These are phyloP conservation scores for Jatropha curcas DNA, from an alignment of 345 rosid species.

Conservation along the genomic window DNA sequence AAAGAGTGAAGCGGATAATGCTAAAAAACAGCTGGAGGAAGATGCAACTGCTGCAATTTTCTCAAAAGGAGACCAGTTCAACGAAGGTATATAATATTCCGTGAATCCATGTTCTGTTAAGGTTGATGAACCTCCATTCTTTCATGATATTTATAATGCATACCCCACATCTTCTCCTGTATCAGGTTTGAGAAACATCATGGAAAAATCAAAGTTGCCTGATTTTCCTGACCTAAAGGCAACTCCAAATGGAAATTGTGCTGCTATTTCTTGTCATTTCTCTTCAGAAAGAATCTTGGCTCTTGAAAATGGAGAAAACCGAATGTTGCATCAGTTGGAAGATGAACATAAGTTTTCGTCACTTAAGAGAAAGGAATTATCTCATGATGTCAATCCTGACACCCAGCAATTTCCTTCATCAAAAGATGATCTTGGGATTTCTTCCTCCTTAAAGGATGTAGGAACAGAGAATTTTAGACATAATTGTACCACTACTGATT, in stretches of 20 bases:
- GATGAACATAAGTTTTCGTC: slow-evolving; percentile 31
- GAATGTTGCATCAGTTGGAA: slow-evolving; percentile 25
- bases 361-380: slow-evolving; percentile 22
- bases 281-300: slow-evolving; percentile 28
- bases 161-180: slow-evolving; percentile 20
- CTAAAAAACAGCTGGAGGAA: slow-evolving; percentile 31
- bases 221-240: slow-evolving; percentile 29
- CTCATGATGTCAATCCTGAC: slow-evolving; percentile 26
- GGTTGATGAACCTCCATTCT: slow-evolving; percentile 18
- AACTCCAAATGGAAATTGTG: slow-evolving; percentile 32
- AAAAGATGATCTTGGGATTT: slow-evolving; percentile 37
- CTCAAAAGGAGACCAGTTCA: slow-evolving; percentile 29
- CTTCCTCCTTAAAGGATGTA: slow-evolving; percentile 35
- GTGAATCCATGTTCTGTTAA: slow-evolving; percentile 16
- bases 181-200: slow-evolving; percentile 43
- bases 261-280: slow-evolving; percentile 27
- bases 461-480: slow-evolving; percentile 37
- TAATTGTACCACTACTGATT: slow-evolving; percentile 32
- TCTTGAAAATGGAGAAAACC: slow-evolving; percentile 27
- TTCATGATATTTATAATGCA: slow-evolving; percentile 27
- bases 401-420: slow-evolving; percentile 31
- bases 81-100: slow-evolving; percentile 53
- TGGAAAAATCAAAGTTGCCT: slow-evolving; percentile 27
- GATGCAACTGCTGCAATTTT: slow-evolving; percentile 36
- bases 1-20: slow-evolving; percentile 33